These are phyloP conservation scores for Heterobasidion occidentale DNA, from an alignment of 1,284 basidiomycete genomes.

Conservation along the genomic window DNA sequence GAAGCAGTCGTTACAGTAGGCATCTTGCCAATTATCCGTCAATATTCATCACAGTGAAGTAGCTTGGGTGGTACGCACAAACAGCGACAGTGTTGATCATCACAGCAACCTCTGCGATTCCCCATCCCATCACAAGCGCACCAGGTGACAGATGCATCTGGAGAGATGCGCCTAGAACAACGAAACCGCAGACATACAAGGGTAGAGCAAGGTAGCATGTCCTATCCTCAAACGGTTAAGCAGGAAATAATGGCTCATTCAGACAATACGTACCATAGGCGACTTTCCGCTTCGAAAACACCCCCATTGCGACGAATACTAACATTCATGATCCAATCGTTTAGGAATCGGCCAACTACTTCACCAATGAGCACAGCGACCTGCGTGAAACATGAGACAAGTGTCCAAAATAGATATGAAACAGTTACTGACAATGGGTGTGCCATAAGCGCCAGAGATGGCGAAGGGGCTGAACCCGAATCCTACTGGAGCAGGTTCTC, in stretches of 20 bases:
- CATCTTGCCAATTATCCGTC: constrained; percentile 27
- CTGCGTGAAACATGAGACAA: constrained; percentile 19
- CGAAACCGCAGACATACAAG: constrained; percentile 57
- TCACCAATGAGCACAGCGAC: constrained; percentile 64
- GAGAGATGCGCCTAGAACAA: constrained; percentile 50
- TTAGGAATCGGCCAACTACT: constrained; percentile 54
- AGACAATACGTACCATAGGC: constrained; percentile 44
- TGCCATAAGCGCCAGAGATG: constrained; percentile 52
- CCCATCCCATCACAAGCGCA: constrained; percentile 62
- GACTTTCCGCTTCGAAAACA: constrained; percentile 65
- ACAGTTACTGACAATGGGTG: constrained; percentile 44
- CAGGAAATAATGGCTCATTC: not conserved
- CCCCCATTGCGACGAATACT: constrained; percentile 53
- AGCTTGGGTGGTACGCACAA: constrained; percentile 29
- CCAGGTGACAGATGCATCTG: constrained; percentile 48
- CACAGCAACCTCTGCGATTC: constrained; percentile 47
- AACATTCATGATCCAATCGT: constrained; percentile 59
- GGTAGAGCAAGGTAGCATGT: constrained; percentile 57
- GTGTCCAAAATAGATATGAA: not conserved
- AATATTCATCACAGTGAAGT: not conserved
- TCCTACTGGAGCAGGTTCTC: constrained; percentile 46
- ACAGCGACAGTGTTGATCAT: constrained; percentile 65
- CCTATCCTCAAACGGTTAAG: constrained; percentile 26
- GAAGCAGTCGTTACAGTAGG: constrained; percentile 42
- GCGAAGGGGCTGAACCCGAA: constrained; percentile 47